Percentiles rank a stretch among this genome's conserved stretches.
Evolutionary conservation across 2,329 filamentous ascomycete species (phyloP).

Genomic region (Pyricularia sp.): DNA sequence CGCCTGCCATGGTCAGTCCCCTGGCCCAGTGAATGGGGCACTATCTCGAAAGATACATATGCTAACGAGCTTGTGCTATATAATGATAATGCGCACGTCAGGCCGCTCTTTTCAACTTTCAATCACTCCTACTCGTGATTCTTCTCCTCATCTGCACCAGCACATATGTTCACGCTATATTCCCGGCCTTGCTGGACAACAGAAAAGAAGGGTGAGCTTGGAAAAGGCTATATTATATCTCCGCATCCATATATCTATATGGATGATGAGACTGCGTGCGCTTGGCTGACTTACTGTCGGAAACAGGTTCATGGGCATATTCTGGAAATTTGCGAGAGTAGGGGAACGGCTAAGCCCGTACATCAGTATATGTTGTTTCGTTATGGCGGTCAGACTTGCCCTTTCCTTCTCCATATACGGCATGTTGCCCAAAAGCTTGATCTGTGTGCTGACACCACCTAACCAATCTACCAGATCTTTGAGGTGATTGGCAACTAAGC

Average conservation of each 20-base stretch:
- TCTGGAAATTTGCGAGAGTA: conserved; percentile 91
- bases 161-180: conserved; percentile 82
- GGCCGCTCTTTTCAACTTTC: conserved; percentile 98
- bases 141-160: conserved; percentile 93
- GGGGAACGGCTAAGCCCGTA: conserved; percentile 91
- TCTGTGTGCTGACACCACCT: conserved; percentile 2
- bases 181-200: conserved; percentile 79
- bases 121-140: conserved; percentile 86
- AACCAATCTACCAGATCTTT: conserved; percentile 5
- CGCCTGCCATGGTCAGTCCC: neutral
- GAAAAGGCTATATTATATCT: neutral
- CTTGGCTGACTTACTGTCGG: neutral
- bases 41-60: neutral
- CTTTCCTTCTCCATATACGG: neutral
- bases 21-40: neutral
- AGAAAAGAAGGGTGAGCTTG: conserved; percentile 71
- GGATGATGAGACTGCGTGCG: neutral
- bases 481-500: conserved; percentile 8
- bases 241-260: neutral
- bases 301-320: conserved; percentile 61
- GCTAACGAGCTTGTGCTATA: neutral
- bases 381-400: conserved; percentile 62
- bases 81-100: conserved; percentile 21
- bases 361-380: conserved; percentile 81
- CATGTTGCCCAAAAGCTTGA: neutral